These are phyloP conservation scores for Chaetomium tenue DNA, from an alignment of 495 filamentous ascomycete species.

Conservation along the genomic window DNA sequence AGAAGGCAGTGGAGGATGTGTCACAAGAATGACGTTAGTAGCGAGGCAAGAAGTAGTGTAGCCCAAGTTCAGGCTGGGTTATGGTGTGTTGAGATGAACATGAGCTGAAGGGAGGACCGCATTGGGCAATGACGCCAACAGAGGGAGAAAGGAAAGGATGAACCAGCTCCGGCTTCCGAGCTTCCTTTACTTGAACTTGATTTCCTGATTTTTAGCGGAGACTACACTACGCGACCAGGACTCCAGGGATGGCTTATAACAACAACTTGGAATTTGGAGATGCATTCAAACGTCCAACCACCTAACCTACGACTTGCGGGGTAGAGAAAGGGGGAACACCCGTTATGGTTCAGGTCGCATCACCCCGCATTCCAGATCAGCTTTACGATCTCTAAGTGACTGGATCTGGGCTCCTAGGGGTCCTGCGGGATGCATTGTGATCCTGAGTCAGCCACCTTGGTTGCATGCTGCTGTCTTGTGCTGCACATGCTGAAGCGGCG, in stretches of 20 bases:
- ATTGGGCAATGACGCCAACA: slow-evolving; percentile 9
- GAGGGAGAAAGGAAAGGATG: background rate
- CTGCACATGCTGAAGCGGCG: too few relatives aligned
- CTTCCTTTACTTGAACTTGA: background rate
- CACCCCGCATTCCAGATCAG: background rate
- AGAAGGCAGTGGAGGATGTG: background rate
- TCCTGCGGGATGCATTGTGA: background rate
- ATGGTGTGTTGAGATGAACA: slow-evolving; percentile 16
- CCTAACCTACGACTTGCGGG: background rate
- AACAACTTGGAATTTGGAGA: background rate
- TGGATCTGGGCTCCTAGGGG: background rate
- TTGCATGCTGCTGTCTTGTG: background rate
- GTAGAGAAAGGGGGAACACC: background rate
- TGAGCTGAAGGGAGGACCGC: background rate
- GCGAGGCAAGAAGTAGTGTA: background rate
- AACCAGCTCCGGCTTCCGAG: background rate
- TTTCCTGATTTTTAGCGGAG: background rate
- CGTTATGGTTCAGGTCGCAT: background rate
- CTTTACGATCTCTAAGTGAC: background rate
- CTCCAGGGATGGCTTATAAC: background rate
- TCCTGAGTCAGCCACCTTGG: slow-evolving; percentile 16
- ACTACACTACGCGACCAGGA: background rate
- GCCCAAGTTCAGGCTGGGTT: background rate
- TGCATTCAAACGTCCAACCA: background rate
- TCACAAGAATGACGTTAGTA: background rate